Conservation (phyloP, 1,284 basidiomycete genomes). For the Puccinia coronata region DNA sequence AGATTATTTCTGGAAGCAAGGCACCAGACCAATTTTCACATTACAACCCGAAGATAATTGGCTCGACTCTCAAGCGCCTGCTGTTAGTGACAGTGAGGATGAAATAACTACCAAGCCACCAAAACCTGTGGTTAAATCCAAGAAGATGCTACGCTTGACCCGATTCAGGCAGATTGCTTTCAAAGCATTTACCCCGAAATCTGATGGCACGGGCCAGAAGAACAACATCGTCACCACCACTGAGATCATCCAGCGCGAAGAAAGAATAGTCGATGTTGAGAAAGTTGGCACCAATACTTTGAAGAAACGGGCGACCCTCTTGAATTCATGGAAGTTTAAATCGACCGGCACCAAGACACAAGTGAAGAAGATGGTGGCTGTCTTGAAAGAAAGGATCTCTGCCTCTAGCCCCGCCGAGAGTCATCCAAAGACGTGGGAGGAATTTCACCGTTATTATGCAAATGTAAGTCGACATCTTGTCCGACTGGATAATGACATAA, state of each 20-base stretch:
- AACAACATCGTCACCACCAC: slow-evolving; percentile 23
- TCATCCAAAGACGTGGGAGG: slow-evolving; percentile 54
- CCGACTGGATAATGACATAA: not conserved
- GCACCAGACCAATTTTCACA: no score
- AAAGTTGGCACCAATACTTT: no score
- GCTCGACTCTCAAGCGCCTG: slow-evolving; percentile 21
- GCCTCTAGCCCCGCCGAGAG: slow-evolving; percentile 53
- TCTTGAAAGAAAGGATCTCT: slow-evolving; percentile 46
- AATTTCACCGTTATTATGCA: slow-evolving; percentile 52
- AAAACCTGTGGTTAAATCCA: not conserved
- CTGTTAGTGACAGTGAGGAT: slow-evolving; percentile 46
- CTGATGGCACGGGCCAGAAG: slow-evolving; percentile 21
- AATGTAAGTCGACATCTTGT: slow-evolving; percentile 49
- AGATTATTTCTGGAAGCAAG: slow-evolving; percentile 43
- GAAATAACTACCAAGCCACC: not conserved
- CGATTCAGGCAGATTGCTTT: slow-evolving; percentile 43
- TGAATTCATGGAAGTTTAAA: slow-evolving; percentile 30
- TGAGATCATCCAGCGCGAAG: slow-evolving; percentile 2
- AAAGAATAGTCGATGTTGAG: not conserved
- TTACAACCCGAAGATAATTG: not conserved
- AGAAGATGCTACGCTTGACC: not conserved
- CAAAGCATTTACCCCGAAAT: slow-evolving; percentile 35
- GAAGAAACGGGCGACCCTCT: not conserved
- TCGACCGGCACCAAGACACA: slow-evolving; percentile 14
- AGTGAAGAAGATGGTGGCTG: slow-evolving; percentile 37